phyloP scores from a whole-genome alignment of 371 early-diverging fungal species.

The Mucor circinelloides region DNA sequence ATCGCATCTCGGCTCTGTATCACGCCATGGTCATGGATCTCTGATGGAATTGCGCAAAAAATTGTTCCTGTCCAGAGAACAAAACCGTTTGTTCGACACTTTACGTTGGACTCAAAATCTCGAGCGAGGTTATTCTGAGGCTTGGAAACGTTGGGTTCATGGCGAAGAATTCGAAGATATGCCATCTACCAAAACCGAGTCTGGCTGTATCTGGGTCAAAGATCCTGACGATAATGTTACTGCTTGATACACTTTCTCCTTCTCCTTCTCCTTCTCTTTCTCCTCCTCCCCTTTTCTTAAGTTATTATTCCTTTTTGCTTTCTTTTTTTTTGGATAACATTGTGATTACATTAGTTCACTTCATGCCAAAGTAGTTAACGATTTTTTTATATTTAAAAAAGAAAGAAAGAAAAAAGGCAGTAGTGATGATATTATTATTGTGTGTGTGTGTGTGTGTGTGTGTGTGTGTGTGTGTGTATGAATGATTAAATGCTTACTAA shows the following conservation, averaged over 20 bases:
- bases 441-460: not conserved
- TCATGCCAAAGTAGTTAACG: not conserved
- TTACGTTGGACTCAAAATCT: slow-evolving; percentile 85
- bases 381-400: not conserved
- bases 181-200: slow-evolving; percentile 8
- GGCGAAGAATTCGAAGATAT: slow-evolving; percentile 63
- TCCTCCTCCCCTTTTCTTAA: not conserved
- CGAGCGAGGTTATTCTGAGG: slow-evolving; percentile 73
- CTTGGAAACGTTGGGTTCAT: slow-evolving; percentile 80
- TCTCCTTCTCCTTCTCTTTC: too few species aligned
- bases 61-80: slow-evolving; percentile 78
- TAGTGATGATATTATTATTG: not conserved
- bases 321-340: slow-evolving; percentile 1
- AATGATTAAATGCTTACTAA: not conserved
- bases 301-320: not conserved
- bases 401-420: not conserved
- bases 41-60: slow-evolving; percentile 71
- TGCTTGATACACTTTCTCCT: not conserved
- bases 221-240: slow-evolving; percentile 45
- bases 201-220: slow-evolving; percentile 50
- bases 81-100: slow-evolving; percentile 85
- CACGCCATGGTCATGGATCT: slow-evolving; percentile 62
- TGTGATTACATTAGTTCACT: not conserved
- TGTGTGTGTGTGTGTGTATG: not conserved
- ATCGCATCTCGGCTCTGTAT: slow-evolving; percentile 17